Percentiles rank a stretch among this genome's conserved stretches.
Conservation (phyloP, 768 basidiomycete genomes). For the Fomitopsis pulvina region DNA sequence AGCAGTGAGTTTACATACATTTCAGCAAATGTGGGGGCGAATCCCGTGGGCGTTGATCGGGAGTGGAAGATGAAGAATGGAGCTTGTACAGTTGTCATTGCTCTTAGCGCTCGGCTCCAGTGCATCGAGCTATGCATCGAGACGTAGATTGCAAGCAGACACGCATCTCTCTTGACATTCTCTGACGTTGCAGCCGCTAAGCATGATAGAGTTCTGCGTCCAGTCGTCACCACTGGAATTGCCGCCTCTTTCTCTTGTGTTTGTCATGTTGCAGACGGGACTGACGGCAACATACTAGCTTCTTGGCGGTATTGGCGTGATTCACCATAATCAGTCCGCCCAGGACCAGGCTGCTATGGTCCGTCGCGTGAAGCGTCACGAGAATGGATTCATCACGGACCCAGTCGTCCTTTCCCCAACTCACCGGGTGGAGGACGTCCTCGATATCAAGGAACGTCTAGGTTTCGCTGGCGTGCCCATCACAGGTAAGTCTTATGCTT, state of each 20-base stretch:
- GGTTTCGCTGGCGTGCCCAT: conserved; percentile 98
- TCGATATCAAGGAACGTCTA: conserved; percentile 85
- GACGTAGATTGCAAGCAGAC: too few relatives aligned
- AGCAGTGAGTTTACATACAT: conserved; percentile 69
- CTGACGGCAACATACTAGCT: too few relatives aligned
- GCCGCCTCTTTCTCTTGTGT: conserved; percentile 22
- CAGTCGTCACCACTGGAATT: conserved; percentile 8
- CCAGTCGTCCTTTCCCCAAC: conserved; percentile 83
- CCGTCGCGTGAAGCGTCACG: conserved; percentile 94
- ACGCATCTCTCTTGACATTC: too few relatives aligned
- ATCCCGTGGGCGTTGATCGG: too few relatives aligned
- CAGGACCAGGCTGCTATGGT: conserved; percentile 94
- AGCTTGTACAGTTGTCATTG: too few relatives aligned
- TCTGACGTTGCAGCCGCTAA: too few relatives aligned
- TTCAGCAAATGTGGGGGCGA: too few relatives aligned
- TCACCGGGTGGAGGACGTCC: conserved; percentile 78
- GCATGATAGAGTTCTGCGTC: too few relatives aligned
- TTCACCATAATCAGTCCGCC: conserved; percentile 90
- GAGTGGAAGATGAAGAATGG: too few relatives aligned
- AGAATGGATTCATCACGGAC: conserved; percentile 97
- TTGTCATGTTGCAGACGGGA: too few relatives aligned
- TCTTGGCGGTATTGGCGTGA: conserved; percentile 94
- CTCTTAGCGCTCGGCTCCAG: too few relatives aligned
- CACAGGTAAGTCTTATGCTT: conserved; percentile 51
- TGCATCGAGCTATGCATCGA: too few relatives aligned